Percentiles rank a stretch among this genome's conserved stretches.
Conservation (phyloP, 1,284 basidiomycete species). For the Sporisorium graminicola region DNA sequence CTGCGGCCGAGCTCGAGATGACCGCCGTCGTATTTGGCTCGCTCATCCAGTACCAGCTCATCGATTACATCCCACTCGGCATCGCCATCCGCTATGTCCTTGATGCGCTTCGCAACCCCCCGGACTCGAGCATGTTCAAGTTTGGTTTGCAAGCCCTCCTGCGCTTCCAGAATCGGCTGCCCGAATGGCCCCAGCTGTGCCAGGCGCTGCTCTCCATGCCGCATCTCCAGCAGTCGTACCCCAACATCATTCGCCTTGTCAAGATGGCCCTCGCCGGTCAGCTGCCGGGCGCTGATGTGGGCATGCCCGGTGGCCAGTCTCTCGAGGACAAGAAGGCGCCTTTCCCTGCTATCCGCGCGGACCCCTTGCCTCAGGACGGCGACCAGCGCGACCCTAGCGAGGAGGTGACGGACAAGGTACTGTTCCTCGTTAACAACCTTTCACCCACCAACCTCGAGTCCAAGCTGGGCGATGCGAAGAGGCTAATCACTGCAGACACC, state of each 20-base stretch:
- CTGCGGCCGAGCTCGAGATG: slow-evolving; percentile 92
- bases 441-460: slow-evolving; percentile 91
- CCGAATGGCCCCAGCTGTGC: slow-evolving; percentile 94
- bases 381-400: slow-evolving; percentile 78
- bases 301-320: slow-evolving; percentile 34
- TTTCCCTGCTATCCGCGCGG: slow-evolving; percentile 70
- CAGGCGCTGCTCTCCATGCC: slow-evolving; percentile 89
- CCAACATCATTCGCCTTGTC: slow-evolving; percentile 76
- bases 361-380: slow-evolving; percentile 69
- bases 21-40: slow-evolving; percentile 97
- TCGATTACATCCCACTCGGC: slow-evolving; percentile 94
- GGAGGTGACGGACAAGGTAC: slow-evolving; percentile 89
- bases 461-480: slow-evolving; percentile 71
- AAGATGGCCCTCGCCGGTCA: slow-evolving; percentile 56
- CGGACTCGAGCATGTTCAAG: slow-evolving; percentile 92
- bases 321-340: slow-evolving; percentile 68
- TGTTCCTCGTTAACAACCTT: slow-evolving; percentile 98
- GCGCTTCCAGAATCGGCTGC: slow-evolving; percentile 86
- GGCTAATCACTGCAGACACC: slow-evolving; percentile 57
- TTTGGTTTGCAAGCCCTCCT: slow-evolving; percentile 93
- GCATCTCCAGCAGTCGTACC: slow-evolving; percentile 85
- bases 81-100: slow-evolving; percentile 97
- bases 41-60: slow-evolving; percentile 91
- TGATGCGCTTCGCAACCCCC: slow-evolving; percentile 82
- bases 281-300: slow-evolving; percentile 32